phyloP scores from a whole-genome alignment of 306 rosid genomes.

The Phaseolus lunatus region DNA sequence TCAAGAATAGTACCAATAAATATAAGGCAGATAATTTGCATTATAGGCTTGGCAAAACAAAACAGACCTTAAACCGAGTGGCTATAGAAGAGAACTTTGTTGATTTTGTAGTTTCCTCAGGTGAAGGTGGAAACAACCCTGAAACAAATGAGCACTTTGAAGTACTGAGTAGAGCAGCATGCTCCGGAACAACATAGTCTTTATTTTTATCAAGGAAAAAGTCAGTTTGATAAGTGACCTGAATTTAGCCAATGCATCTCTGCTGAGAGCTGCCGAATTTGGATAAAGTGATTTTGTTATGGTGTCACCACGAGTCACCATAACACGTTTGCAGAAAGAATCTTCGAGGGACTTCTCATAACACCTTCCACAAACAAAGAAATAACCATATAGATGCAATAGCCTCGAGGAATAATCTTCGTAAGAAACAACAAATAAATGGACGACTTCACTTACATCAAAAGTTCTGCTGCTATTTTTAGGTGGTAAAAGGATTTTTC shows the following conservation, averaged over 20 bases:
- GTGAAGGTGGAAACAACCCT: conserved; percentile 80
- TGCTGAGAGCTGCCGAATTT: conserved; percentile 69
- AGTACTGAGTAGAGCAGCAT: conserved; percentile 79
- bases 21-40: conserved; percentile 18
- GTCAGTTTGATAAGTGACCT: conserved; percentile 98
- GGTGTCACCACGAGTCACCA: conserved; percentile 31
- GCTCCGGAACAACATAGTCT: conserved; percentile 96
- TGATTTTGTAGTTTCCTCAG: conserved; percentile 88
- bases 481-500: conserved; percentile 79
- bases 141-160: conserved; percentile 88
- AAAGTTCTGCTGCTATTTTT: conserved; percentile 80
- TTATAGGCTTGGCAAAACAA: conserved; percentile 32
- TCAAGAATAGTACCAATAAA: conserved; percentile 34
- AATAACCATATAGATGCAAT: conserved; percentile 27
- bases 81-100: conserved; percentile 94
- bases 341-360: conserved; percentile 83
- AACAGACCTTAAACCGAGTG: conserved; percentile 79
- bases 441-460: conserved; percentile 58
- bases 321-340: conserved; percentile 65
- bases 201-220: conserved; percentile 94
- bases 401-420: conserved; percentile 28
- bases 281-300: conserved; percentile 86
- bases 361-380: conserved; percentile 71
- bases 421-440: conserved; percentile 16
- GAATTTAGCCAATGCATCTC: conserved; percentile 92